phyloP scores from a whole-genome alignment of 2,329 filamentous ascomycete species.

The Cryoendolithus antarcticus region DNA sequence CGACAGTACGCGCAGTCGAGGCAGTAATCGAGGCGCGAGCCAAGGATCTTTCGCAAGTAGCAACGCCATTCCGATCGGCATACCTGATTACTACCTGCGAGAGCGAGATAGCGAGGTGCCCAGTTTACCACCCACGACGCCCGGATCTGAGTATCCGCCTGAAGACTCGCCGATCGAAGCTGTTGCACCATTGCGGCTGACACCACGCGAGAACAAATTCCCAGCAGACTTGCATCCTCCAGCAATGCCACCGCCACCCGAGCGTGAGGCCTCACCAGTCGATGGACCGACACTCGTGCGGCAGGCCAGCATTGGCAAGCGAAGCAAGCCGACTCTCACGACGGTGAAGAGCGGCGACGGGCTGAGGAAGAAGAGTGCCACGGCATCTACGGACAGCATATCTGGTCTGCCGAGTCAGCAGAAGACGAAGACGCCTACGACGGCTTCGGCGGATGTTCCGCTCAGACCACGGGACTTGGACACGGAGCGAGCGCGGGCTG shows the following conservation, averaged over 20 bases:
- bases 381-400: conserved; percentile 6
- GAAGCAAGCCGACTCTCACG: conserved; percentile 35
- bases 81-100: conserved; percentile 29
- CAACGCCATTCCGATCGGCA: conserved; percentile 34
- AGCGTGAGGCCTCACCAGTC: conserved; percentile 6
- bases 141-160: not conserved
- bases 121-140: conserved; percentile 6
- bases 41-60: conserved; percentile 36
- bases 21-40: conserved; percentile 14
- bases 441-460: too few relatives aligned
- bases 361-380: conserved; percentile 9
- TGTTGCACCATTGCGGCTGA: conserved; percentile 3
- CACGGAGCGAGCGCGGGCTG: too few relatives aligned
- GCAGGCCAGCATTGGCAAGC: conserved; percentile 36
- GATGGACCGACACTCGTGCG: conserved; percentile 12
- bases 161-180: conserved; percentile 1
- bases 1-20: conserved; percentile 23
- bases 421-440: conserved; percentile 1
- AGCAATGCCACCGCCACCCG: not conserved
- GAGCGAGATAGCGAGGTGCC: conserved; percentile 13
- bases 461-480: too few relatives aligned
- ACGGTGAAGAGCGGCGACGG: conserved; percentile 30
- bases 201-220: conserved; percentile 2
- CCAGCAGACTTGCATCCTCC: not conserved
- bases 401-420: conserved; percentile 12